A percentile compares a stretch with the other conserved stretches of the same genome.
Evolutionary conservation across 306 rosid genomes (phyloP).

Genomic region (Leucaena leucocephala): DNA sequence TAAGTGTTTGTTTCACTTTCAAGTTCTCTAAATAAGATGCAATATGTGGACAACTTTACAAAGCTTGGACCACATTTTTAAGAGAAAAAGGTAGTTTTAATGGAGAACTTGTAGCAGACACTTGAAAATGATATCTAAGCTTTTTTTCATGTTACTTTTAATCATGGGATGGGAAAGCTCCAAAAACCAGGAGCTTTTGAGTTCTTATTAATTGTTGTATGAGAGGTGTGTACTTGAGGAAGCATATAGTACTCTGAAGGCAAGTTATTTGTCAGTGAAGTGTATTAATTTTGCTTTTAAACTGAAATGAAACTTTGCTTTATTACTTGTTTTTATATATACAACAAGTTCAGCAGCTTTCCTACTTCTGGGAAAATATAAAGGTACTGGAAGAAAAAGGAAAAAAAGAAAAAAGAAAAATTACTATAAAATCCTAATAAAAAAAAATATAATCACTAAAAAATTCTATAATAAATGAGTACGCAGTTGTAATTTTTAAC

Average conservation of each 20-base stretch:
- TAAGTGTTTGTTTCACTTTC: not conserved
- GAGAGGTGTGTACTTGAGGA: constrained; percentile 44
- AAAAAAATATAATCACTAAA: too few species aligned
- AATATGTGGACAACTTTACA: not conserved
- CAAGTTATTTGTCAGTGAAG: constrained; percentile 13
- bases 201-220: constrained; percentile 31
- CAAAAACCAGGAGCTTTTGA: constrained; percentile 46
- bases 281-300: constrained; percentile 5
- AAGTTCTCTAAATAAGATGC: not conserved
- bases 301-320: constrained; percentile 9
- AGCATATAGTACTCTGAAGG: constrained; percentile 27
- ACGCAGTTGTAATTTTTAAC: too few species aligned
- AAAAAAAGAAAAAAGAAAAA: not conserved
- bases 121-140: not conserved
- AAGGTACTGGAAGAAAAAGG: not conserved
- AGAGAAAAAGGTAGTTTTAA: not conserved
- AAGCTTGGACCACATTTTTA: not conserved
- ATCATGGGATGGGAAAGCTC: constrained; percentile 39
- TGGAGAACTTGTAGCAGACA: not conserved
- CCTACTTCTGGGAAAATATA: not conserved
- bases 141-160: not conserved
- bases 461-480: too few species aligned
- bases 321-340: constrained; percentile 5
- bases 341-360: constrained; percentile 4
- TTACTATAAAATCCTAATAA: too few species aligned